phyloP scores from a whole-genome alignment of 192 early-diverging fungal species.

The Phlyctochytrium planicorne region DNA sequence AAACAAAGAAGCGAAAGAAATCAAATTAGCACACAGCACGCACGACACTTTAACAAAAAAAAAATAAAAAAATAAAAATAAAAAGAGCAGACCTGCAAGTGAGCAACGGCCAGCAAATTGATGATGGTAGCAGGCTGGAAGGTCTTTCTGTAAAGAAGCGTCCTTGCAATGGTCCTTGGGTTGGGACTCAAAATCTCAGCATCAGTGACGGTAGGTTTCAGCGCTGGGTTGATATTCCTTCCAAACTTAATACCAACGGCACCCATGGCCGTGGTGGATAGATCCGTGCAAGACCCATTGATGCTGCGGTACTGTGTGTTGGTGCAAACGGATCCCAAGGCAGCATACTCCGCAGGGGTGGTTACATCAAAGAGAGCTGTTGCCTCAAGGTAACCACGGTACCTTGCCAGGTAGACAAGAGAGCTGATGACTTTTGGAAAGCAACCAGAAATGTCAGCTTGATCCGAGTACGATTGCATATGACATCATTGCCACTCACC shows the following conservation, averaged over 20 bases:
- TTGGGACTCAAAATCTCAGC: not conserved
- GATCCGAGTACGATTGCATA: not conserved
- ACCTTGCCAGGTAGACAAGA: not conserved
- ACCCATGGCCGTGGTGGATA: slow-evolving; percentile 1
- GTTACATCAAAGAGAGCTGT: slow-evolving; percentile 1
- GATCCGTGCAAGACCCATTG: not conserved
- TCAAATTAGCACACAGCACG: not conserved
- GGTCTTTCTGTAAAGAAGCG: not conserved
- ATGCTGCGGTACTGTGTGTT: slow-evolving; percentile 2
- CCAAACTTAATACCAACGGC: not conserved
- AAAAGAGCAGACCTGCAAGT: not conserved
- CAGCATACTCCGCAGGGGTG: not conserved
- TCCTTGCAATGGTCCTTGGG: not conserved
- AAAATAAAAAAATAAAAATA: not conserved
- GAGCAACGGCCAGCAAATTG: not conserved
- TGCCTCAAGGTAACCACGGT: not conserved
- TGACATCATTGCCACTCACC: not conserved
- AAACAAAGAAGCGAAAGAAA: slow-evolving; percentile 8
- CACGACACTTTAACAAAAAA: not conserved
- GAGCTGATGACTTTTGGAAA: not conserved
- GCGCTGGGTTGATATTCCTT: not conserved
- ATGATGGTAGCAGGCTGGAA: not conserved
- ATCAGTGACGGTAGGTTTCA: not conserved
- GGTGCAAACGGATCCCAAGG: not conserved
- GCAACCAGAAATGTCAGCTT: not conserved